These are phyloP conservation scores for Austroboletus festivus DNA, from an alignment of 768 basidiomycete genomes.

Conservation along the genomic window DNA sequence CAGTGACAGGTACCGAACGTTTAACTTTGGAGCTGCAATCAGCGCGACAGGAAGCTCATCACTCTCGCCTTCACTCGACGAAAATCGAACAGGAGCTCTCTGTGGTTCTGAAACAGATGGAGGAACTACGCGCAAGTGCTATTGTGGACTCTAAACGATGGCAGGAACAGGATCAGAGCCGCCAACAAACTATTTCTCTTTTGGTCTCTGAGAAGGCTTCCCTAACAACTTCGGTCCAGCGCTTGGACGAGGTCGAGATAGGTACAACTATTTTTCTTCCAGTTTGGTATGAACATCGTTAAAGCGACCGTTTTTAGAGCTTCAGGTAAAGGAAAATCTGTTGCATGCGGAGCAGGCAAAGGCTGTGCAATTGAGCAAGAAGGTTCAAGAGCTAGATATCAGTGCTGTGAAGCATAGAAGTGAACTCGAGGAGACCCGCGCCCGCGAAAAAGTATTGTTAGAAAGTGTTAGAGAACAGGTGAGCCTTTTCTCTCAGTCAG, in stretches of 20 bases:
- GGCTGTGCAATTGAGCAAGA: constrained; percentile 38
- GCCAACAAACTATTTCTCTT: constrained; percentile 72
- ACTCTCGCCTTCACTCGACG: constrained; percentile 11
- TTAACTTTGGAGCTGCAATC: constrained; percentile 18
- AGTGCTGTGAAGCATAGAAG: constrained; percentile 39
- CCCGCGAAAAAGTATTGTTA: constrained; percentile 52
- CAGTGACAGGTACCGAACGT: constrained; percentile 16
- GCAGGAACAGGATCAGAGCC: constrained; percentile 45
- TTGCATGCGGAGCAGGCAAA: constrained; percentile 44
- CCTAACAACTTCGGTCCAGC: constrained; percentile 55
- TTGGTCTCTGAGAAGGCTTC: constrained; percentile 72
- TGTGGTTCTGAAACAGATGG: constrained; percentile 19
- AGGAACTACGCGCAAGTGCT: constrained; percentile 15
- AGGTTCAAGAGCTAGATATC: constrained; percentile 42
- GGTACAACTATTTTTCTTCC: constrained; percentile 45
- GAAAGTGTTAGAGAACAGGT: constrained; percentile 34
- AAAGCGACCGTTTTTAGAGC: constrained; percentile 32
- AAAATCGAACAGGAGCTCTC: constrained; percentile 22
- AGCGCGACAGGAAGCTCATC: constrained; percentile 10
- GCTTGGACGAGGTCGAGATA: constrained; percentile 55
- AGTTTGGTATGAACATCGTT: neutral
- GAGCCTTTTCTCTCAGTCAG: neutral
- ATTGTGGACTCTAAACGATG: constrained; percentile 13
- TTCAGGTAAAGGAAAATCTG: constrained; percentile 39
- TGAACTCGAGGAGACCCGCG: constrained; percentile 34